These are phyloP conservation scores for Aspergillus novofumigatus DNA, from an alignment of 2,329 filamentous ascomycete genomes.

Conservation along the genomic window DNA sequence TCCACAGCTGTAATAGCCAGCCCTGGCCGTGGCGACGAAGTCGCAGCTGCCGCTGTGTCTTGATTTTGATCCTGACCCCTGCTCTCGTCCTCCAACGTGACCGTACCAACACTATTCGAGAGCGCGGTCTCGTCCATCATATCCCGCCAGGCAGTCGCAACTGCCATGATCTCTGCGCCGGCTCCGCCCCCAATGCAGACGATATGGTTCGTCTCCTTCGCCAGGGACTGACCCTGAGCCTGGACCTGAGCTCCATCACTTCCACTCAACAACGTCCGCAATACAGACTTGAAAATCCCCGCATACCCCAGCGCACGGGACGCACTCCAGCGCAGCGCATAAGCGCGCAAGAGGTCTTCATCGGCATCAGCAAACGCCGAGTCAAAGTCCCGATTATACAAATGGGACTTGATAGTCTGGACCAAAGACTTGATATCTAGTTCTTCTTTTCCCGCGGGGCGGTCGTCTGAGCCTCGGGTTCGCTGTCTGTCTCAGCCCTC, in stretches of 20 bases:
- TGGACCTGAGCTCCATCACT: not conserved
- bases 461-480: constrained; percentile 2
- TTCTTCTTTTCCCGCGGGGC: not conserved
- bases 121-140: constrained; percentile 19
- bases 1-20: constrained; percentile 64
- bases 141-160: constrained; percentile 51
- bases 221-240: not conserved
- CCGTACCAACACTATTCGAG: constrained; percentile 9
- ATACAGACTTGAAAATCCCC: constrained; percentile 48
- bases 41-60: not conserved
- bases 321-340: constrained; percentile 88
- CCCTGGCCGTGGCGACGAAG: not conserved
- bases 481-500: not conserved
- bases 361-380: constrained; percentile 65
- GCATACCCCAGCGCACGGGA: constrained; percentile 78
- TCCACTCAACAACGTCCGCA: constrained; percentile 14
- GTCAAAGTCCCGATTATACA: constrained; percentile 81
- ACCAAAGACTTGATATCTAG: constrained; percentile 51
- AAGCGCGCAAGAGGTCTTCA: constrained; percentile 69
- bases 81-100: constrained; percentile 1
- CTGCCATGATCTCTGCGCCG: constrained; percentile 63
- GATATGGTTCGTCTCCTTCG: constrained; percentile 27
- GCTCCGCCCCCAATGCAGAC: constrained; percentile 62
- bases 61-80: not conserved
- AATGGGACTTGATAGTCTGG: constrained; percentile 78